phyloP scores from a whole-genome alignment of 495 filamentous ascomycete species.

The Rhizodiscina lignyota region DNA sequence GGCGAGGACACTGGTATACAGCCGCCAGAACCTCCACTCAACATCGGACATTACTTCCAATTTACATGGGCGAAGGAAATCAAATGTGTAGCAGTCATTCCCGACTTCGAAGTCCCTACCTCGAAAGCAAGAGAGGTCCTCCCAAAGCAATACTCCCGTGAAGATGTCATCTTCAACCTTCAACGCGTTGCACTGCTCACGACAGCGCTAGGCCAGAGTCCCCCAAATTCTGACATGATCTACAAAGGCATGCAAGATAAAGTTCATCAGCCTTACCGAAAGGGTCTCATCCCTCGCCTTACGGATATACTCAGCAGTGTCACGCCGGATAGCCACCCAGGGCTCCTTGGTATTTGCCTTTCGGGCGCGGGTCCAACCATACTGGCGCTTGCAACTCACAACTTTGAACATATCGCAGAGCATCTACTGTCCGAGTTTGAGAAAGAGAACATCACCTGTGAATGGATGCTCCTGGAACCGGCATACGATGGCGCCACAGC shows the following conservation, averaged over 20 bases:
- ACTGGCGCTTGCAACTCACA: constrained; percentile 71
- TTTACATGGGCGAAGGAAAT: constrained; percentile 86
- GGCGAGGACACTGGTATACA: constrained; percentile 70
- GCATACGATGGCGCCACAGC: constrained; percentile 70
- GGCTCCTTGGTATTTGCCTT: constrained; percentile 79
- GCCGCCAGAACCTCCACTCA: constrained; percentile 73
- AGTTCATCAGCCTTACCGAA: constrained; percentile 86
- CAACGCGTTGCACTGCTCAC: constrained; percentile 82
- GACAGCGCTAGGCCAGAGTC: constrained; percentile 66
- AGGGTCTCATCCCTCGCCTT: constrained; percentile 74
- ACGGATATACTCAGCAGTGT: constrained; percentile 79
- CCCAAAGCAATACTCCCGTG: constrained; percentile 54
- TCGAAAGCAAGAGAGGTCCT: constrained; percentile 73
- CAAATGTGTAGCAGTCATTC: constrained; percentile 87
- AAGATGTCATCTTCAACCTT: constrained; percentile 84
- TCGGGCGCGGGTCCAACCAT: constrained; percentile 92
- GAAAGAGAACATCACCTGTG: constrained; percentile 55
- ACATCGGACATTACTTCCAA: constrained; percentile 85
- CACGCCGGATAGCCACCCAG: constrained; percentile 67
- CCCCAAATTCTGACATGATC: constrained; percentile 84
- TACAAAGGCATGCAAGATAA: constrained; percentile 96
- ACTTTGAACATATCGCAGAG: constrained; percentile 71
- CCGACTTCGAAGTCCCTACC: constrained; percentile 83
- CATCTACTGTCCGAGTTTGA: constrained; percentile 54
- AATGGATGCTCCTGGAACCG: constrained; percentile 76